Evolutionary conservation across 495 filamentous ascomycete genomes (phyloP).

Genomic region (Pyronema omphalodes): DNA sequence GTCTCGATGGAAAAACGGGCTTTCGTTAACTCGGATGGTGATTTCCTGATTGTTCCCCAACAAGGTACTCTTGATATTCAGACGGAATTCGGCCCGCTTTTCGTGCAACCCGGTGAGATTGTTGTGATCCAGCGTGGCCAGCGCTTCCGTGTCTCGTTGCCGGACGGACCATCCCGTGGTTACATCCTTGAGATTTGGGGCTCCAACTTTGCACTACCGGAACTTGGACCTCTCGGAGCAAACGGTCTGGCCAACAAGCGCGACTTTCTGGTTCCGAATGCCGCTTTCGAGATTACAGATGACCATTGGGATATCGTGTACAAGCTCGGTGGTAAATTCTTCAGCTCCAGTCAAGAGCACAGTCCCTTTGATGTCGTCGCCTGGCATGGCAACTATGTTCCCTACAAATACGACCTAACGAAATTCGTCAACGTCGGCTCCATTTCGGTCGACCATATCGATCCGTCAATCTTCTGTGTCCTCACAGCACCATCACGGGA

Average conservation of each 20-base stretch:
- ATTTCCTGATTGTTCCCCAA: conserved; percentile 68
- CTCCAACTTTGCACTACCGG: conserved; percentile 55
- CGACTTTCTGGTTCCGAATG: conserved; percentile 71
- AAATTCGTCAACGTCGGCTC: conserved; percentile 58
- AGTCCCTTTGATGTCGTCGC: conserved; percentile 66
- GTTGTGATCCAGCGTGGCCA: conserved; percentile 72
- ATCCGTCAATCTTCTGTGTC: conserved; percentile 65
- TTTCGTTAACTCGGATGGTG: conserved; percentile 78
- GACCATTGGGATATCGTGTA: conserved; percentile 43
- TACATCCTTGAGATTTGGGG: conserved; percentile 77
- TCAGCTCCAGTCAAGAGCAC: conserved; percentile 50
- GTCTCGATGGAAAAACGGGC: conserved; percentile 55
- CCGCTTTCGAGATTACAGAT: conserved; percentile 44
- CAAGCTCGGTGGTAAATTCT: conserved; percentile 67
- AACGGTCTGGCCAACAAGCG: conserved; percentile 71
- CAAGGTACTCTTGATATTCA: conserved; percentile 71
- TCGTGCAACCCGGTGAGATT: conserved; percentile 73
- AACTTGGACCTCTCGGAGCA: conserved; percentile 71
- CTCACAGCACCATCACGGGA: conserved; percentile 44
- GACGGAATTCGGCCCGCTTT: conserved; percentile 54
- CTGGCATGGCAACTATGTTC: conserved; percentile 62
- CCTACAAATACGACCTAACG: conserved; percentile 70
- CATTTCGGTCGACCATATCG: conserved; percentile 56
- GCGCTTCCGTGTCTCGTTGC: conserved; percentile 55
- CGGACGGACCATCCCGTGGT: conserved; percentile 38